Base-by-base conservation (phyloP, 2,329 filamentous ascomycete species). In the Elsinoe fawcettii region DNA sequence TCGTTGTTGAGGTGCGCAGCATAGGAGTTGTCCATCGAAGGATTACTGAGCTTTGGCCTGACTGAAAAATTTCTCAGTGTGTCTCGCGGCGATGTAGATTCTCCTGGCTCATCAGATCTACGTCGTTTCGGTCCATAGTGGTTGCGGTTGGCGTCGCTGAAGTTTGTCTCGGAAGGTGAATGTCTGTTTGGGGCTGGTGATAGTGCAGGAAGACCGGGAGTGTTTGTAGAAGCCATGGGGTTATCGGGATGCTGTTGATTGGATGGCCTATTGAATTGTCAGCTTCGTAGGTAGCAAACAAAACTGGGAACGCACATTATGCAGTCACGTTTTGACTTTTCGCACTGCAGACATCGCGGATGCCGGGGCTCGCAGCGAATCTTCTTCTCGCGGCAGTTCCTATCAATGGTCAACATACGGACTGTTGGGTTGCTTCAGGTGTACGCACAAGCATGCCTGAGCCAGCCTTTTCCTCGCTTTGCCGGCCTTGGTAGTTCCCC, bases 311-410 rank as follows among this genome's bases (percentile, higher is more conserved):
- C 67, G 53, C 75, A 92, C 87, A 88, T 88, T 71, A 86, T 86
- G 80, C 91, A 96, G 16, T 86, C 78, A 49, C 89, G 81, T 57
- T 90, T 89, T 67, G 92, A 92, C 74, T 95, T 96, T 69, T 93
- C 87, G 70, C 91, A 96, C 72, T 96, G 90, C 56, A 91, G 82
- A 65, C 91, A 96, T 64, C 89, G 90, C 37, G 88, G 88, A 62
- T 83, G 86, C 64, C 91, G 90, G 1, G 90, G 91, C 63, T 96
- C 90, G 67, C 91, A 96, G 71, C 95, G 96, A 74, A 96, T 95
- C 78, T 96, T 96, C 82, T 96, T 96, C 74, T 96, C 90, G 53
- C 91, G 83, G 70, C 91, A 96, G 11, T 90, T 93, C 14, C 60
- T 60, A 43, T 2, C 2, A n/a, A 12, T 18, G 18, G 44, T 59